phyloP scores from a whole-genome alignment of 805 yeast genomes.

The Wickerhamomyces ciferrii region DNA sequence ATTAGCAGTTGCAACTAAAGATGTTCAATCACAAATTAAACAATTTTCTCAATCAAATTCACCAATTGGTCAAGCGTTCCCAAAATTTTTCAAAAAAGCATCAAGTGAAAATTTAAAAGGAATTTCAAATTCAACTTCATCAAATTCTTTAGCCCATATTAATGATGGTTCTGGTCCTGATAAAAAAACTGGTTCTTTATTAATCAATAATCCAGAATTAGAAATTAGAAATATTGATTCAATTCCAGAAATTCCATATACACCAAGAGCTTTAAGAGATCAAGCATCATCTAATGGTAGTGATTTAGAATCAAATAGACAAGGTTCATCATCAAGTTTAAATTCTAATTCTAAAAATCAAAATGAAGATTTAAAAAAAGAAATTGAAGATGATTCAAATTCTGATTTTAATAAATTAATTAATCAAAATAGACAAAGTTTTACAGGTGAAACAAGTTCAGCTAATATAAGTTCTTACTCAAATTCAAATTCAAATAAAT shows the following conservation, averaged over 20 bases:
- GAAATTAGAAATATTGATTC: conserved; percentile 2
- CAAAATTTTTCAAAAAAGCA: conserved; percentile 16
- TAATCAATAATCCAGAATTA: conserved; percentile 9
- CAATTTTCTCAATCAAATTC: conserved; percentile 8
- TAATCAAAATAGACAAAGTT: conserved; percentile 10
- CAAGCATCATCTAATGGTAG: conserved; percentile 1
- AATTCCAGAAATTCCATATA: conserved; percentile 18
- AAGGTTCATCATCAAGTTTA: conserved; percentile 11
- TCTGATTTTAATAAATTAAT: conserved; percentile 8
- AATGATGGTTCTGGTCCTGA: conserved; percentile 19
- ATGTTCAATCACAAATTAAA: not conserved
- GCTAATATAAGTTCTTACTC: not conserved
- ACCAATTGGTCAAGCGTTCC: conserved; percentile 17
- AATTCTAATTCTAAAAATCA: not conserved
- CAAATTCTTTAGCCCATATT: conserved; percentile 18
- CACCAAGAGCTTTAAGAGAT: conserved; percentile 10
- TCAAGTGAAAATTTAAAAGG: conserved; percentile 6
- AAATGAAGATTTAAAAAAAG: not conserved
- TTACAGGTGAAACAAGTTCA: conserved; percentile 10
- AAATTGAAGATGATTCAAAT: not conserved
- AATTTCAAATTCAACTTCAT: conserved; percentile 14
- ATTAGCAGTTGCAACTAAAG: not conserved
- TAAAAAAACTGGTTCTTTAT: not conserved
- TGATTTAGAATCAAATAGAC: not conserved
- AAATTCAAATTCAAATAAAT: not conserved